Evolutionary conservation across 805 yeast species (phyloP), one percentile per base, ranked within the genome.

Genomic region (Candida arabinofermentans): DNA sequence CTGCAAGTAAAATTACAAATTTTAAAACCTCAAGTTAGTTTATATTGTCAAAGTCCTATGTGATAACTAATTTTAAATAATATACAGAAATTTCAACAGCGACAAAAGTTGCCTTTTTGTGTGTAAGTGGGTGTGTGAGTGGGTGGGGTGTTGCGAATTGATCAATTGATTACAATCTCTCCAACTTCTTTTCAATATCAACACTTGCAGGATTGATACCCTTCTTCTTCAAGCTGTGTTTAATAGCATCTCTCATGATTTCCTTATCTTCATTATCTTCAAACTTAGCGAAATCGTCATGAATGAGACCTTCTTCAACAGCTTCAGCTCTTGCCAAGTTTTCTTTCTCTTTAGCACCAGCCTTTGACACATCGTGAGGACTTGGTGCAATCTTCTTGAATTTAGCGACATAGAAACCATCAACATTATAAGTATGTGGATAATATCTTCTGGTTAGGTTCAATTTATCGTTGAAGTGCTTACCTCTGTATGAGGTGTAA

Each of bases 401-500:
- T 65, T 91, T 93, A 42, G 99, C 99, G 45, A 93, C 99, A 65
- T 71, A 93, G 76, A 93, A 93, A 19, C 99, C 99, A 67, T 93
- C 99, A 41, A 93, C 99, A 64, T 93, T 93, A 63, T 93, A 93
- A 22, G 96, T 90, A 68, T 93, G 99, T 41, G 99, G 99, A 64
- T 93, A 93, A 67, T 91, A 93, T 65, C 99, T 81, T 72, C 96
- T 81, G 3, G 98, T 90, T 54, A 91, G 69, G 37, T 79, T 77
- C 41, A 93, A 64, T 53, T 77, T 78, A 34, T 86, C 76, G 61
- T 85, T 81, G 73, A 90, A 93, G 43, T 79, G 86, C 66, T 90
- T 91, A 37, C 99, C 99, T 63, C 98, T 77, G 71, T 75, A 93
- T 30, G 90, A 81, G 5, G 95, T 82, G 69, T 91, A 93, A 6